Conservation (phyloP, 305 asterid species). For the Nicotiana rustica region DNA sequence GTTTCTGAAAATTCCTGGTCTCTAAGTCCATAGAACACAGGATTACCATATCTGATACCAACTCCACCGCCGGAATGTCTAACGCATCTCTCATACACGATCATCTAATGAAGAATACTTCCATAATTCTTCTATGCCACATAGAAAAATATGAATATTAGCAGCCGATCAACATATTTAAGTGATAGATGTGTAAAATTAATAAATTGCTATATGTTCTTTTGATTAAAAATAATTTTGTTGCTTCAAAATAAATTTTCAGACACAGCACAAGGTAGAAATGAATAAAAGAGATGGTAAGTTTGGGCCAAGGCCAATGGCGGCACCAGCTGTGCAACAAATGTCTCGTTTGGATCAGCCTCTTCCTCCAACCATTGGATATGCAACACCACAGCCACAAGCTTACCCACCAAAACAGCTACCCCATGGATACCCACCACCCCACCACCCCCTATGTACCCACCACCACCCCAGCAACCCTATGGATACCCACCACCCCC, state of each 20-base stretch:
- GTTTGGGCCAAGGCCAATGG: constrained; percentile 39
- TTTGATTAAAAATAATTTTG: background rate
- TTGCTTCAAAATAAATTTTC: constrained; percentile 2
- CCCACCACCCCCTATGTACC: background rate
- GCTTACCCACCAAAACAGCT: constrained; percentile 29
- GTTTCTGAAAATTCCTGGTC: too few relatives aligned
- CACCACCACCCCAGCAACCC: background rate
- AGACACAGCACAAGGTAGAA: constrained; percentile 60
- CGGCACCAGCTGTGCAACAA: constrained; percentile 46
- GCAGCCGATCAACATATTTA: too few relatives aligned
- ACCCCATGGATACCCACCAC: background rate
- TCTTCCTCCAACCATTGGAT: constrained; percentile 47
- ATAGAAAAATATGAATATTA: too few relatives aligned
- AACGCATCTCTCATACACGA: too few relatives aligned
- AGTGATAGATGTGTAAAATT: too few relatives aligned
- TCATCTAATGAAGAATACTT: too few relatives aligned
- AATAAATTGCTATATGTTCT: background rate
- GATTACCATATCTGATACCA: too few relatives aligned
- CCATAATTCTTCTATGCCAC: too few relatives aligned
- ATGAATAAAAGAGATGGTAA: constrained; percentile 56
- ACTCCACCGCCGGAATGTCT: too few relatives aligned
- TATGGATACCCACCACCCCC: constrained; percentile 34
- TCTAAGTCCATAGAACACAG: too few relatives aligned
- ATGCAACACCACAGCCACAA: constrained; percentile 18
- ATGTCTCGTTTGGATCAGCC: constrained; percentile 58